These are phyloP conservation scores for Schizopora paradoxa DNA, from an alignment of 1,284 basidiomycete genomes.

Conservation along the genomic window DNA sequence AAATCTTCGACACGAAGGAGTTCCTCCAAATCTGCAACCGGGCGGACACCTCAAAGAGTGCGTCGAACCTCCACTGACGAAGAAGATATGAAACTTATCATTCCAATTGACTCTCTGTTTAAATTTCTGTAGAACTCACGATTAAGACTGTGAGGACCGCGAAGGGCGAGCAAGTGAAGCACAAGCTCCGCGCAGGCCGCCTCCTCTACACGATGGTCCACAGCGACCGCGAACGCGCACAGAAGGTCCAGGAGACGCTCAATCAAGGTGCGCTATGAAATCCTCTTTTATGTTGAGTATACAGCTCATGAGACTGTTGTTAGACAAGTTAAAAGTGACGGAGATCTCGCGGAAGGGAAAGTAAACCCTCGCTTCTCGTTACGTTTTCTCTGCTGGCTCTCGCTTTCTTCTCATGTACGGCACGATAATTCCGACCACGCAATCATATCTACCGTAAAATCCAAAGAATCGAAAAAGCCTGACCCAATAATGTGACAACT, in stretches of 20 bases:
- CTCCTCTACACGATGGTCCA: constrained; percentile 97
- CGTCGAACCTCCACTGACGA: no score
- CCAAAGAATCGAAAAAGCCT: no score
- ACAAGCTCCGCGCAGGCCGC: constrained; percentile 97
- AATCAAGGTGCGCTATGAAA: constrained; percentile 74
- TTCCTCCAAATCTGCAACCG: constrained; percentile 80
- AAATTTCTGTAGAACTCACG: constrained; percentile 82
- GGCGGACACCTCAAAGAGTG: no score
- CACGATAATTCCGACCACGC: background rate
- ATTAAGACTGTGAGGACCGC: constrained; percentile 81
- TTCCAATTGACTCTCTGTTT: constrained; percentile 7
- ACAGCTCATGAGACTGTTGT: no score
- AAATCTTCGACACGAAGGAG: constrained; percentile 98
- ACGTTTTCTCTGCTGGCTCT: no score
- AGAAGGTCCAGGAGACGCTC: constrained; percentile 94
- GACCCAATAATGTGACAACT: no score
- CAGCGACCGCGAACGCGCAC: constrained; percentile 97
- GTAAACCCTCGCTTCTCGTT: no score
- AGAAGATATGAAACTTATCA: no score
- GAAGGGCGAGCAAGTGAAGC: constrained; percentile 88
- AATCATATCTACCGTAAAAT: background rate
- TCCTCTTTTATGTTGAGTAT: no score
- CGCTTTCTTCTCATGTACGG: no score
- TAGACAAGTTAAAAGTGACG: no score
- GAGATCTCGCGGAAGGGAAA: no score